Evolutionary conservation across 352 stramenopile species (phyloP).

Genomic region (Peronosclerospora sorghi): DNA sequence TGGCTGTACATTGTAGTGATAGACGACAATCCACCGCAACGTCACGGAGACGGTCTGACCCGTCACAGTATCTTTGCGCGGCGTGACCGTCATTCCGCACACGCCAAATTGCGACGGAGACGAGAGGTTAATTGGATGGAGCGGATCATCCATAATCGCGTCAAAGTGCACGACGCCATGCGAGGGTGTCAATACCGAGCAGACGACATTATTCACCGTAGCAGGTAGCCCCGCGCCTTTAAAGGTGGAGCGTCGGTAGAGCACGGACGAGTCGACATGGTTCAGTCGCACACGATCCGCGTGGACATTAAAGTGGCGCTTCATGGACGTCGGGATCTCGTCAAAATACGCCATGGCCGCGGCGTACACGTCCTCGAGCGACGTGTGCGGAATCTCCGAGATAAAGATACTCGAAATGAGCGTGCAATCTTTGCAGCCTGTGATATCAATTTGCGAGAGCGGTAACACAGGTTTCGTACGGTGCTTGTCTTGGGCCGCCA

Average conservation of each 20-base stretch:
- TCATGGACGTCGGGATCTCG: slow-evolving; percentile 21
- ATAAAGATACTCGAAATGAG: slow-evolving; percentile 28
- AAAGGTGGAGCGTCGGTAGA: slow-evolving; percentile 26
- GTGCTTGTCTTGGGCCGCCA: slow-evolving; percentile 1
- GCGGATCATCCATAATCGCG: slow-evolving; percentile 18
- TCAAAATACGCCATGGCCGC: slow-evolving; percentile 7
- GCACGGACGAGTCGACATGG: slow-evolving; percentile 6
- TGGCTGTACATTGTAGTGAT: slow-evolving; percentile 25
- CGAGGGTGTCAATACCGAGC: slow-evolving; percentile 14
- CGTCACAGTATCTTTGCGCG: slow-evolving; percentile 12
- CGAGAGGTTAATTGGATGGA: slow-evolving; percentile 9
- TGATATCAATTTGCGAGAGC: slow-evolving; percentile 26
- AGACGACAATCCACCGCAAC: slow-evolving; percentile 21
- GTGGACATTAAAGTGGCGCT: slow-evolving; percentile 23
- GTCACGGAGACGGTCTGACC: slow-evolving; percentile 11
- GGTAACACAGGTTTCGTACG: slow-evolving; percentile 13
- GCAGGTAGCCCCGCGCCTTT: slow-evolving; percentile 6
- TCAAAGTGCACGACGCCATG: slow-evolving; percentile 29
- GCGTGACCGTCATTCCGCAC: slow-evolving; percentile 18
- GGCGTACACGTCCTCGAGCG: slow-evolving; percentile 24
- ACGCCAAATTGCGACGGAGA: slow-evolving; percentile 18
- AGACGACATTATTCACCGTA: slow-evolving; percentile 23
- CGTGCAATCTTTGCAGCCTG: slow-evolving; percentile 19
- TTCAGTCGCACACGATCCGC: slow-evolving; percentile 16
- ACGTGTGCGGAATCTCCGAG: slow-evolving; percentile 26